Evolutionary conservation across 169 alveolate genomes (phyloP).

Genomic region (Babesia sp.): DNA sequence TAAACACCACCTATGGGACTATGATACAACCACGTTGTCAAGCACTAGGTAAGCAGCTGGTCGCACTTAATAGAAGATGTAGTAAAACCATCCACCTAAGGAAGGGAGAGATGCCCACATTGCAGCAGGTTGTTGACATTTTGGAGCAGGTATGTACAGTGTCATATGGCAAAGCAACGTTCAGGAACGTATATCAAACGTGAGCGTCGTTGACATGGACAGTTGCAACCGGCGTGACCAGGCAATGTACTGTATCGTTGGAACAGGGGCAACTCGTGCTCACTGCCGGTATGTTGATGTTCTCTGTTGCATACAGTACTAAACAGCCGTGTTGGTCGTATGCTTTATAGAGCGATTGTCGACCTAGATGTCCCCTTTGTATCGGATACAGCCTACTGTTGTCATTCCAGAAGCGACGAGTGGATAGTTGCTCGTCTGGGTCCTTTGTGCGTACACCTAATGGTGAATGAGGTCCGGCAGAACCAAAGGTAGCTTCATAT

Average conservation of each 20-base stretch:
- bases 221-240: constrained; percentile 79
- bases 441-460: constrained; percentile 75
- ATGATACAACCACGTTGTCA: constrained; percentile 47
- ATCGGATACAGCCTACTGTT: constrained; percentile 72
- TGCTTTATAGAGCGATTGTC: constrained; percentile 66
- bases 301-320: background rate
- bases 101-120: constrained; percentile 80
- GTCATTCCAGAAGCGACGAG: constrained; percentile 75
- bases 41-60: background rate
- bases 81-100: constrained; percentile 65
- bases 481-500: constrained; percentile 51
- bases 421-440: constrained; percentile 82
- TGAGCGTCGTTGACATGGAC: constrained; percentile 74
- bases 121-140: constrained; percentile 75
- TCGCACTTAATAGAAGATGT: background rate
- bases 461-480: constrained; percentile 69
- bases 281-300: constrained; percentile 66
- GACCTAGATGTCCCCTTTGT: constrained; percentile 79
- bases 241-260: constrained; percentile 77
- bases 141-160: constrained; percentile 73
- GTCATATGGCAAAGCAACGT: background rate
- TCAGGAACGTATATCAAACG: constrained; percentile 62
- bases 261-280: constrained; percentile 76
- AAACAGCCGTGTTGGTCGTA: constrained; percentile 71
- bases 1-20: constrained; percentile 78